phyloP scores from a whole-genome alignment of 495 filamentous ascomycete genomes.

The Penicillium coffeae region DNA sequence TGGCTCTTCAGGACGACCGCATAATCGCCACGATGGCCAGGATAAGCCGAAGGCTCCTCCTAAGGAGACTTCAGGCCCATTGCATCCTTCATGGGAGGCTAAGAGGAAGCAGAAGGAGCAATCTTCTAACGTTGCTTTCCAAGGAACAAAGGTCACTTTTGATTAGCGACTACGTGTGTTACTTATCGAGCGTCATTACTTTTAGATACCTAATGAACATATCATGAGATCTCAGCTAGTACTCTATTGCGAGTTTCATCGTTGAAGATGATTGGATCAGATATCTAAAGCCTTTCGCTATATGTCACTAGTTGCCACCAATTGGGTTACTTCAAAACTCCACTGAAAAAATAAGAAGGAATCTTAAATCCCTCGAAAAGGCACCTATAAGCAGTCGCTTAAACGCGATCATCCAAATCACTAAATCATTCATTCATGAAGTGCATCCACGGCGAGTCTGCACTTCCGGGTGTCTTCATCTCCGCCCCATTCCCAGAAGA shows the following conservation, averaged over 20 bases:
- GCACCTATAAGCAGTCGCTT: not conserved
- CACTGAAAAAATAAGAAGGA: too few species aligned
- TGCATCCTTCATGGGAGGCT: constrained; percentile 96
- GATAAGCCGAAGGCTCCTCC: constrained; percentile 31
- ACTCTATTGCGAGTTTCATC: too few species aligned
- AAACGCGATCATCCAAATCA: not conserved
- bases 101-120: constrained; percentile 79
- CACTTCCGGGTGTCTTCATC: constrained; percentile 21
- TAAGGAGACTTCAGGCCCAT: constrained; percentile 56
- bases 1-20: constrained; percentile 5
- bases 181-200: not conserved
- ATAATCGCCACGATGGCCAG: constrained; percentile 7
- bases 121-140: constrained; percentile 57
- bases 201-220: not conserved
- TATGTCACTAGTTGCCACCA: too few species aligned
- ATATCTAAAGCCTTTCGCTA: too few species aligned
- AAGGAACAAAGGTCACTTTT: constrained; percentile 89
- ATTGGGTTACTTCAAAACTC: too few species aligned
- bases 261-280: too few species aligned
- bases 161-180: too few species aligned
- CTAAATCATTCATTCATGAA: constrained; percentile 34
- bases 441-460: constrained; percentile 38
- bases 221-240: too few species aligned
- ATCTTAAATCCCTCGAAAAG: too few species aligned
- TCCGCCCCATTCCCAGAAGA: constrained; percentile 15